A percentile compares a stretch with the other conserved stretches of the same genome.
Evolutionary conservation across 371 early-diverging fungal genomes (phyloP).

Genomic region (Smittium culicis): DNA sequence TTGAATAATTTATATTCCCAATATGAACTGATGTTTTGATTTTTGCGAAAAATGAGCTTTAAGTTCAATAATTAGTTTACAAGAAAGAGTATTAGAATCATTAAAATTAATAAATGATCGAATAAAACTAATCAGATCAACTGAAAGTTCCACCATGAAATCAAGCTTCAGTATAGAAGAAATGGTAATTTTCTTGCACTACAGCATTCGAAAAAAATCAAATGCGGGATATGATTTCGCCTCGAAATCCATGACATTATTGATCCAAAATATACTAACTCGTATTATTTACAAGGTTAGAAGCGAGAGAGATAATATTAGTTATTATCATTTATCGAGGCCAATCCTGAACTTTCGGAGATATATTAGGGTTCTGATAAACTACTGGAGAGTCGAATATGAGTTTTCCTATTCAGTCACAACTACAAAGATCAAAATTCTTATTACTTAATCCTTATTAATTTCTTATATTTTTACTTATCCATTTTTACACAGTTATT

Average conservation of each 20-base stretch:
- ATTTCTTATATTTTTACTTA: neutral
- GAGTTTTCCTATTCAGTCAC: neutral
- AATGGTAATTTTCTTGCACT: neutral
- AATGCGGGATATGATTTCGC: neutral
- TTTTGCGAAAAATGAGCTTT: neutral
- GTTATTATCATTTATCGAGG: neutral
- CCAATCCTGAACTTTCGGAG: neutral
- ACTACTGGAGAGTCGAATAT: neutral
- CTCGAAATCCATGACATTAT: neutral
- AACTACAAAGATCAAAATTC: neutral
- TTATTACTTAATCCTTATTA: neutral
- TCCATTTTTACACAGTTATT: neutral
- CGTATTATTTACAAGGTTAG: neutral
- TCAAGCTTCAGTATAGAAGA: neutral
- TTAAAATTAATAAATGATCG: neutral
- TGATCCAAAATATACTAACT: neutral
- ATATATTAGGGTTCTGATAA: neutral
- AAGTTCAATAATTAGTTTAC: neutral
- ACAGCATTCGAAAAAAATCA: neutral
- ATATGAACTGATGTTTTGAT: neutral
- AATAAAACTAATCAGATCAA: neutral
- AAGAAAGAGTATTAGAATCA: neutral
- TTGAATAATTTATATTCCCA: neutral
- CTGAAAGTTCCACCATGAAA: neutral
- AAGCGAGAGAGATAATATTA: neutral